Evolutionary conservation across 2,329 filamentous ascomycete genomes (phyloP).

Genomic region (Acrodontium crateriforme): DNA sequence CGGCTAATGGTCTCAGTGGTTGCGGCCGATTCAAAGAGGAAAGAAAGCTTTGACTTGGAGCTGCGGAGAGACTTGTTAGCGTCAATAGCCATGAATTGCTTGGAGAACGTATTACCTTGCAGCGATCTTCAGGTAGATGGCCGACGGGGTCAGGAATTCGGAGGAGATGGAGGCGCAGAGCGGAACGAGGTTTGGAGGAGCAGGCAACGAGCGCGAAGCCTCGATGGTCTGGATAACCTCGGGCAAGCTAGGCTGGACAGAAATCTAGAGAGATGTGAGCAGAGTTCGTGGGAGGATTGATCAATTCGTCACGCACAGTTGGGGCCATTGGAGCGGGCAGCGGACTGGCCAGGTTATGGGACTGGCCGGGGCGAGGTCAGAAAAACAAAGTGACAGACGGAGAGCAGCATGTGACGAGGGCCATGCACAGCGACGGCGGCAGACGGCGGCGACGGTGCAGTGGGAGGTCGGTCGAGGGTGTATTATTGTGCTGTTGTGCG

Average conservation of each 20-base stretch:
- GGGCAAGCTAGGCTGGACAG: conserved; percentile 47
- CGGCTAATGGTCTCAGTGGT: conserved; percentile 82
- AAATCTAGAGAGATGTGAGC: too few species aligned
- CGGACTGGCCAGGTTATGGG: too few species aligned
- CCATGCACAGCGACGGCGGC: too few species aligned
- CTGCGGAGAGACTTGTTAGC: conserved; percentile 23
- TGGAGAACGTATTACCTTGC: conserved; percentile 48
- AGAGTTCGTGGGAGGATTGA: too few species aligned
- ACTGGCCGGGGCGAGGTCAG: conserved; percentile 20
- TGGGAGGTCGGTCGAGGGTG: too few species aligned
- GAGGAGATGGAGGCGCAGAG: conserved; percentile 75
- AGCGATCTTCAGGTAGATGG: conserved; percentile 85
- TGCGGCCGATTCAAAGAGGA: conserved; percentile 90
- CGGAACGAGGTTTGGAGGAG: conserved; percentile 65
- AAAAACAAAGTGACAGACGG: conserved; percentile 14
- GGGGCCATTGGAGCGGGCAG: too few species aligned
- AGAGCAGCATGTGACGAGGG: conserved; percentile 1
- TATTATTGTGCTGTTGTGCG: too few species aligned
- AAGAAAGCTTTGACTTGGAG: conserved; percentile 63
- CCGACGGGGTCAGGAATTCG: conserved; percentile 86
- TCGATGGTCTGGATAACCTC: conserved; percentile 43
- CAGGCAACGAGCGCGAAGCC: conserved; percentile 35
- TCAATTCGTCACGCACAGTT: too few species aligned
- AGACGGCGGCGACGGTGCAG: too few species aligned
- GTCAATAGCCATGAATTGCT: background rate